Evolutionary conservation across 352 stramenopile species (phyloP), one percentile per base, ranked within the genome.

Genomic region (Globisporangium spinosum): DNA sequence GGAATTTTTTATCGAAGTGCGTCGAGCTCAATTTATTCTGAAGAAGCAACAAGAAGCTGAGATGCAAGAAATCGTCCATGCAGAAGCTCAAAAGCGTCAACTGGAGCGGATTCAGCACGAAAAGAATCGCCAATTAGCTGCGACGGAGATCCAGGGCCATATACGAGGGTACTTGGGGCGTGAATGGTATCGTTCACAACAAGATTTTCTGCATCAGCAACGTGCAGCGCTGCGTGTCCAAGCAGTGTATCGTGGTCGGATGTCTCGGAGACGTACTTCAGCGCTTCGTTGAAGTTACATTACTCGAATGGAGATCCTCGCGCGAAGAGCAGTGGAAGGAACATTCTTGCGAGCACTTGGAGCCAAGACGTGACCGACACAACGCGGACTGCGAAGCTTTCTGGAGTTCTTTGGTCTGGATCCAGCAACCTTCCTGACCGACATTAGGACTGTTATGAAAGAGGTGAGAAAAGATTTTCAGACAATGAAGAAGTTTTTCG

Each of bases 381-480:
- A 95, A 56, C 71, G 80, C 3, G 79, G 79, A 17, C 66, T 95
- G 9, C 83, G 87, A 7, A 71, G 69, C 17, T 92, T 95, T 53
- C 62, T 95, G n/a, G 61, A 74, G 6, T 89, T 91, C 65, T 92
- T 95, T 61, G 87, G 85, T 1, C 72, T 95, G 17, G 87, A 95
- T 51, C 85, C 85, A 2, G 76, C 80, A 17, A 90, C 85, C 2
- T 95, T 95, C 63, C 65, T 95, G 13, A 88, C 74, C 0, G 87
- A 95, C 43, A 69, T 95, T 22, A 73, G 80, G 7, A 70, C 68
- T 0, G 73, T 95, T 8, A 75, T 93, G 15, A 74, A 75, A 1
- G 87, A 95, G 63, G 85, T 95, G 43, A 67, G 68, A 0, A 80
- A 91, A 51, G 87, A 95, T 67, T 95, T 90, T 62, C 70, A 81